A percentile compares a stretch with the other conserved stretches of the same genome.
phyloP scores from a whole-genome alignment of 768 basidiomycete genomes.

The Cantharellus cinnabarinus region DNA sequence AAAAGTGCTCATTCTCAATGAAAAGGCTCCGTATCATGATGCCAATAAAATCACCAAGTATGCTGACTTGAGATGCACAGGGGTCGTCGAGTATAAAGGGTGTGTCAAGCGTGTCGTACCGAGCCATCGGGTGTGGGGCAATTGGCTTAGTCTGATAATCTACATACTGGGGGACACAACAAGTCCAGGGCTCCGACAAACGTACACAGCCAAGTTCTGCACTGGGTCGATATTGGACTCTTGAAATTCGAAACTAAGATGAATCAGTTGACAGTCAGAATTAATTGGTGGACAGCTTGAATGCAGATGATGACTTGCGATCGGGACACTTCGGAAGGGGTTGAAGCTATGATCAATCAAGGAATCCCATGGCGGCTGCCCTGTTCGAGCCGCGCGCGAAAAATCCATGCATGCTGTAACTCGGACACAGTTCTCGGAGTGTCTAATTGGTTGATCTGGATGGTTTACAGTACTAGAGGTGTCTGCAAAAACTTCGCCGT shows the following conservation, averaged over 20 bases:
- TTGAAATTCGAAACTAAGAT: not conserved
- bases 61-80: not conserved
- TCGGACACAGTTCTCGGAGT: not conserved
- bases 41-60: not conserved
- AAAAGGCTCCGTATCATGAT: not conserved
- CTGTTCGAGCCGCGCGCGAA: not conserved
- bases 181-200: not conserved
- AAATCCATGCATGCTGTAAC: not conserved
- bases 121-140: not conserved
- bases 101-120: not conserved
- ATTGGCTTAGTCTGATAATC: not conserved
- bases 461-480: not conserved
- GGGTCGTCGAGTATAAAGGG: not conserved
- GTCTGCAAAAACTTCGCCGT: too few species aligned
- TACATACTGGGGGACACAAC: not conserved
- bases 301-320: not conserved
- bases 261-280: not conserved
- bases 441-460: not conserved
- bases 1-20: not conserved
- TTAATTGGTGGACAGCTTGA: not conserved
- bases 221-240: not conserved
- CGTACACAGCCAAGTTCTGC: not conserved
- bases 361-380: not conserved
- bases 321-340: not conserved
- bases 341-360: not conserved